Percentiles rank a stretch among this genome's conserved stretches.
Evolutionary conservation across 148 eudicot species (phyloP).

Genomic region (Salicornia ramosissima): DNA sequence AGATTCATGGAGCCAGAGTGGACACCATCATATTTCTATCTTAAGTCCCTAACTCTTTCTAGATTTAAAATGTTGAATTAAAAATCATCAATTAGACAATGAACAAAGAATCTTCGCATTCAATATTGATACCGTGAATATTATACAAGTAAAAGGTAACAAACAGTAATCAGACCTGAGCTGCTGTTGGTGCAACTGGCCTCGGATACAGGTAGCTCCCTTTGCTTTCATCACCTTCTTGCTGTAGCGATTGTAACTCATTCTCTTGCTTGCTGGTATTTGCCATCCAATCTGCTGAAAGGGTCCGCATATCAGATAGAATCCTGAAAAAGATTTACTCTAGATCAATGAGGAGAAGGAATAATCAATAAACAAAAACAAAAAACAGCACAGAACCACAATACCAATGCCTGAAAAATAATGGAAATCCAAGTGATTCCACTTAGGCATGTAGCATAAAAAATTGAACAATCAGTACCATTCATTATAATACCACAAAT

Average conservation of each 20-base stretch:
- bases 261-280: constrained; percentile 79
- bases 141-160: not conserved
- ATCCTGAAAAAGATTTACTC: constrained; percentile 48
- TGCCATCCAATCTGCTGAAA: constrained; percentile 99
- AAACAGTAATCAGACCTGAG: constrained; percentile 57
- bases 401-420: not conserved
- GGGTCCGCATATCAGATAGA: constrained; percentile 98
- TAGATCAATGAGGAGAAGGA: not conserved
- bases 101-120: not conserved
- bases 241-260: constrained; percentile 61
- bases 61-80: not conserved
- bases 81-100: not conserved
- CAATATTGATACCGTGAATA: not conserved
- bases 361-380: not conserved
- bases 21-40: not conserved
- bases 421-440: not conserved
- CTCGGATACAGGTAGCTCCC: constrained; percentile 83
- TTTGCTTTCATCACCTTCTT: constrained; percentile 83
- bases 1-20: not conserved
- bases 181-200: constrained; percentile 95
- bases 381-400: constrained; percentile 1
- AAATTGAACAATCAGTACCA: not conserved
- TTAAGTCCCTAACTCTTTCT: not conserved
- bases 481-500: not conserved
- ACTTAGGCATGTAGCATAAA: not conserved